These are phyloP conservation scores for Aureobasidium sp. DNA, from an alignment of 2,329 filamentous ascomycete genomes.

Conservation along the genomic window DNA sequence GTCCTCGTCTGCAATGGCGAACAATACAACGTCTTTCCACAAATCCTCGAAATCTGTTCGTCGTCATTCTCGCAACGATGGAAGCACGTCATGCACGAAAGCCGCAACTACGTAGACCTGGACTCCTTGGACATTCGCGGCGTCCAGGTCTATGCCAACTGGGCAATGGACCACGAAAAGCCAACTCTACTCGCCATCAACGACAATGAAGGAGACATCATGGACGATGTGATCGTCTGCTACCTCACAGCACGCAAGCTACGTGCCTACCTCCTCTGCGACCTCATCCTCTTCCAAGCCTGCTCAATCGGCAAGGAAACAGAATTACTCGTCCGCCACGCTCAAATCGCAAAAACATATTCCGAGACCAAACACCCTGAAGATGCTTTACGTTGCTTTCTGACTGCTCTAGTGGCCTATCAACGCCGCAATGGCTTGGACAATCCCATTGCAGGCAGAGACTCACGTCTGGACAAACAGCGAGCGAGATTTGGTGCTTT, in stretches of 20 bases:
- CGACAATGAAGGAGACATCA: not conserved
- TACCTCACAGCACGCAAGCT: not conserved
- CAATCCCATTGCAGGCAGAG: not conserved
- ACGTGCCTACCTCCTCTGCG: not conserved
- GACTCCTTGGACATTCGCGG: not conserved
- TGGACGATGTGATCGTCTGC: not conserved
- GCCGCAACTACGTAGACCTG: not conserved
- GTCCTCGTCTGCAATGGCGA: not conserved
- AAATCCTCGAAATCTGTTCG: not conserved
- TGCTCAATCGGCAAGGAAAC: not conserved
- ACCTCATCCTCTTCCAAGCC: not conserved
- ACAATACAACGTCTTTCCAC: not conserved
- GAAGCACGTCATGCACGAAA: not conserved
- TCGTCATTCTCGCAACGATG: not conserved
- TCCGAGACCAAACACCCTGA: not conserved
- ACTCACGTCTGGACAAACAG: not conserved
- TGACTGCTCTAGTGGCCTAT: not conserved
- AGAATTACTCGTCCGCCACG: not conserved
- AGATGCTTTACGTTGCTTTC: not conserved
- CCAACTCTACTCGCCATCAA: not conserved
- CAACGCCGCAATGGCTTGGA: not conserved
- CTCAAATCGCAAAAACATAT: not conserved
- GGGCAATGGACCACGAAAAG: not conserved
- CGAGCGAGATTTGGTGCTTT: not conserved
- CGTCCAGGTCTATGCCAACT: not conserved